These are phyloP conservation scores for Tylopilus sp. DNA, from an alignment of 1,284 basidiomycete genomes.

Conservation along the genomic window DNA sequence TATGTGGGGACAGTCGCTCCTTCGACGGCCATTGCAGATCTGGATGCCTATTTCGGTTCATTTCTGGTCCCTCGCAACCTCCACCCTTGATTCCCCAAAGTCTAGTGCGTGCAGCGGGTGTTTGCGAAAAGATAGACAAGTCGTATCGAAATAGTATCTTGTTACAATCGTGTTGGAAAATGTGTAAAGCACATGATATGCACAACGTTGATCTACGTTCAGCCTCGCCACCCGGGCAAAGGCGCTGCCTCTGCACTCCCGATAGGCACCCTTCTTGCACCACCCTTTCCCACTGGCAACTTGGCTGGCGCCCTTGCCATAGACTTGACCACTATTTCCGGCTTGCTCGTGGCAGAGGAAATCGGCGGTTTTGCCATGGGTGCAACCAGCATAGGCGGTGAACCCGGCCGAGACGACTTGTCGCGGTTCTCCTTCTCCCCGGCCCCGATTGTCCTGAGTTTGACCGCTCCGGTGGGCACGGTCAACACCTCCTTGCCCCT, in stretches of 20 bases:
- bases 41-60: slow-evolving; percentile 40
- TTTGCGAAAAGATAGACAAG: neutral
- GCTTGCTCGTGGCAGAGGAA: slow-evolving; percentile 16
- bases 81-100: neutral
- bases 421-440: slow-evolving; percentile 35
- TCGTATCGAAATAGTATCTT: slow-evolving; percentile 14
- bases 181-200: slow-evolving; percentile 14
- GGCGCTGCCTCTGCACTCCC: slow-evolving; percentile 56
- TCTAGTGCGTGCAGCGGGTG: neutral
- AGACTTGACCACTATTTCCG: slow-evolving; percentile 14
- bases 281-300: slow-evolving; percentile 36
- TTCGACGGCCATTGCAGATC: slow-evolving; percentile 21
- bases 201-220: slow-evolving; percentile 24
- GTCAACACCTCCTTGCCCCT: slow-evolving; percentile 33
- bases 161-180: slow-evolving; percentile 21
- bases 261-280: slow-evolving; percentile 54
- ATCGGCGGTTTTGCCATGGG: slow-evolving; percentile 17
- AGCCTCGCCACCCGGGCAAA: slow-evolving; percentile 33
- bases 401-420: slow-evolving; percentile 24
- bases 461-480: slow-evolving; percentile 11
- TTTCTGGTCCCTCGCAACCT: slow-evolving; percentile 21
- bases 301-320: slow-evolving; percentile 24
- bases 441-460: slow-evolving; percentile 26
- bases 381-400: slow-evolving; percentile 11
- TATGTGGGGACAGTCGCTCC: slow-evolving; percentile 10